A percentile compares a stretch with the other conserved stretches of the same genome.
phyloP scores from a whole-genome alignment of 2,329 filamentous ascomycete genomes.

The Pseudogymnoascus sp. region DNA sequence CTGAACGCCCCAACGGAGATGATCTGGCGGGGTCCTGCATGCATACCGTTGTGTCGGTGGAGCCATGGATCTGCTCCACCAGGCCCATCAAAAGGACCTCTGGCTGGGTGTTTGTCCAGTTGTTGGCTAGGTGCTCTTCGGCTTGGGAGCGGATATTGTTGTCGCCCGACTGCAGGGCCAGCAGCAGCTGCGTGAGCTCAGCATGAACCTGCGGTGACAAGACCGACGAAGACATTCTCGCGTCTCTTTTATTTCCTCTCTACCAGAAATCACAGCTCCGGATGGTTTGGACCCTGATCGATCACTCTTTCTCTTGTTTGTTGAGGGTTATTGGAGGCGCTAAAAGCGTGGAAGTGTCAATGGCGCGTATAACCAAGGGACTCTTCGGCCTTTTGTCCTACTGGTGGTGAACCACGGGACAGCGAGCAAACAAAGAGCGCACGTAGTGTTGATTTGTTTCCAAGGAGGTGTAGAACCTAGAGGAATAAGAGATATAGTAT shows the following conservation, averaged over 20 bases:
- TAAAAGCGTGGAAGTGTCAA: not conserved
- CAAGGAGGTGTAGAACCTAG: not conserved
- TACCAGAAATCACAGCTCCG: not conserved
- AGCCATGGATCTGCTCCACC: conserved; percentile 78
- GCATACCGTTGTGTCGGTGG: conserved; percentile 38
- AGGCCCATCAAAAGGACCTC: conserved; percentile 89
- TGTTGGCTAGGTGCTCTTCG: conserved; percentile 82
- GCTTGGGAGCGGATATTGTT: conserved; percentile 78
- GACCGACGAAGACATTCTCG: conserved; percentile 58
- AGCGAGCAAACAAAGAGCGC: not conserved
- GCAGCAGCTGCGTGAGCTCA: conserved; percentile 77
- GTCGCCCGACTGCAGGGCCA: conserved; percentile 81
- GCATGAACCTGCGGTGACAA: conserved; percentile 75
- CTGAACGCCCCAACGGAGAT: not conserved
- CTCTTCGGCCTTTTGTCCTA: not conserved
- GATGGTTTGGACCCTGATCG: not conserved
- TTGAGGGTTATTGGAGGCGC: not conserved
- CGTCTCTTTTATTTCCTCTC: not conserved
- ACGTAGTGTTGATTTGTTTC: not conserved
- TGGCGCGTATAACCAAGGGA: conserved; percentile 1
- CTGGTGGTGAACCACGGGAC: not conserved
- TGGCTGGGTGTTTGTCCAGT: conserved; percentile 75
- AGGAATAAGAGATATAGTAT: not conserved
- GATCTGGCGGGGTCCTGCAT: not conserved
- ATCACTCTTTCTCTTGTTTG: not conserved